These are phyloP conservation scores for Pouteria campechiana DNA, from an alignment of 179 eudicot species.

Conservation along the genomic window DNA sequence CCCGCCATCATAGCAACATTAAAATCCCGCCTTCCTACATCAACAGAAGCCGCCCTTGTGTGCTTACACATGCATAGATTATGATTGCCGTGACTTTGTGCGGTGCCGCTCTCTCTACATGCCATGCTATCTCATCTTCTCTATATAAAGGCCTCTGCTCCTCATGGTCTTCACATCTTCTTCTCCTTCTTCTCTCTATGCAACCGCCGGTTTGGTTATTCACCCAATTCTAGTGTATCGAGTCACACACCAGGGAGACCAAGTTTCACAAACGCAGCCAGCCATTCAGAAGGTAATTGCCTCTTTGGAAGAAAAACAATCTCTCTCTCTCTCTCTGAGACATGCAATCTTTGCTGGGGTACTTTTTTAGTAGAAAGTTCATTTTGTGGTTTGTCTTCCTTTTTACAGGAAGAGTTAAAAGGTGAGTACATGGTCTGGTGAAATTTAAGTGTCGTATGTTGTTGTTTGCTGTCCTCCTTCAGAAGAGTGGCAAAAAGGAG, in stretches of 20 bases:
- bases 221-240: too few relatives aligned
- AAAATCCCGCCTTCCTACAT: conserved; percentile 38
- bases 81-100: conserved; percentile 69
- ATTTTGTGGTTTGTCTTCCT: conserved; percentile 12
- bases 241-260: too few relatives aligned
- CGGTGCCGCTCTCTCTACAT: conserved; percentile 19
- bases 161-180: neutral
- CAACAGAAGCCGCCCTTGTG: conserved; percentile 73
- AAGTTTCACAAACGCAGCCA: too few relatives aligned
- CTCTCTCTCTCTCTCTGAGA: conserved; percentile 6
- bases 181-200: neutral
- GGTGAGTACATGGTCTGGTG: too few relatives aligned
- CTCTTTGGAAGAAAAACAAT: neutral
- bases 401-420: too few relatives aligned
- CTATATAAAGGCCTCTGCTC: too few relatives aligned
- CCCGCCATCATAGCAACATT: conserved; percentile 20
- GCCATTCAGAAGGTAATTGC: too few relatives aligned
- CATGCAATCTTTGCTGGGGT: conserved; percentile 15
- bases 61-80: conserved; percentile 84
- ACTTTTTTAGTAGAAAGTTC: conserved; percentile 13
- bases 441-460: too few relatives aligned
- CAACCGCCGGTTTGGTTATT: too few relatives aligned
- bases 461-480: conserved; percentile 6
- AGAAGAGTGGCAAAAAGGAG: too few relatives aligned
- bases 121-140: conserved; percentile 5